These are phyloP conservation scores for Talaromyces sp. DNA, from an alignment of 2,329 filamentous ascomycete genomes.

Conservation along the genomic window DNA sequence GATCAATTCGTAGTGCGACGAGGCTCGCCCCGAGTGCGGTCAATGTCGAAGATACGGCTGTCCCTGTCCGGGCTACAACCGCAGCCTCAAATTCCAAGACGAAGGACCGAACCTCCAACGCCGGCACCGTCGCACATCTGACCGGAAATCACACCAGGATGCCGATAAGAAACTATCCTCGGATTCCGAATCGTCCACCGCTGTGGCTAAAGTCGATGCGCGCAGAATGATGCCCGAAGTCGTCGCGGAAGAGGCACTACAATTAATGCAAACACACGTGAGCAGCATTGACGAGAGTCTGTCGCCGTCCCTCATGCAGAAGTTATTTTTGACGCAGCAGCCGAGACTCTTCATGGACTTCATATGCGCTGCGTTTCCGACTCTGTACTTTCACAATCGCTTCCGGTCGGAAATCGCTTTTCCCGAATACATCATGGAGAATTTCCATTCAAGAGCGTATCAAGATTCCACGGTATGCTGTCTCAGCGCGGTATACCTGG, in stretches of 20 bases:
- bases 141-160: slow-evolving; percentile 20
- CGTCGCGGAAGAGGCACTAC: slow-evolving; percentile 14
- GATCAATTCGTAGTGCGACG: slow-evolving; percentile 27
- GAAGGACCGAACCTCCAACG: slow-evolving; percentile 29
- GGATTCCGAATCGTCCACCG: slow-evolving; percentile 1
- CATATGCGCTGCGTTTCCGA: slow-evolving; percentile 27
- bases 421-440: slow-evolving; percentile 28
- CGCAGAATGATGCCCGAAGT: slow-evolving; percentile 14
- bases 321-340: slow-evolving; percentile 26
- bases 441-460: slow-evolving; percentile 20
- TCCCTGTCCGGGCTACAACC: slow-evolving; percentile 26
- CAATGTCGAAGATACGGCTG: slow-evolving; percentile 31
- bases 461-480: slow-evolving; percentile 25
- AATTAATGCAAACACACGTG: slow-evolving; percentile 14
- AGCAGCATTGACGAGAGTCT: slow-evolving; percentile 25
- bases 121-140: slow-evolving; percentile 21
- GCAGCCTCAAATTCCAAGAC: slow-evolving; percentile 31
- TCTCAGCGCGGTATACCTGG: slow-evolving; percentile 27
- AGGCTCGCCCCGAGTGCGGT: slow-evolving; percentile 27
- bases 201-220: not conserved
- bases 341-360: slow-evolving; percentile 29
- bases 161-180: not conserved
- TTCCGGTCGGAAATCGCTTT: slow-evolving; percentile 28
- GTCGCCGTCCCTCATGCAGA: slow-evolving; percentile 29
- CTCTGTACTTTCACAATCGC: slow-evolving; percentile 30